A percentile compares a stretch with the other conserved stretches of the same genome.
phyloP scores from a whole-genome alignment of 73 alveolate species.

The Tetrahymena malaccensis region DNA sequence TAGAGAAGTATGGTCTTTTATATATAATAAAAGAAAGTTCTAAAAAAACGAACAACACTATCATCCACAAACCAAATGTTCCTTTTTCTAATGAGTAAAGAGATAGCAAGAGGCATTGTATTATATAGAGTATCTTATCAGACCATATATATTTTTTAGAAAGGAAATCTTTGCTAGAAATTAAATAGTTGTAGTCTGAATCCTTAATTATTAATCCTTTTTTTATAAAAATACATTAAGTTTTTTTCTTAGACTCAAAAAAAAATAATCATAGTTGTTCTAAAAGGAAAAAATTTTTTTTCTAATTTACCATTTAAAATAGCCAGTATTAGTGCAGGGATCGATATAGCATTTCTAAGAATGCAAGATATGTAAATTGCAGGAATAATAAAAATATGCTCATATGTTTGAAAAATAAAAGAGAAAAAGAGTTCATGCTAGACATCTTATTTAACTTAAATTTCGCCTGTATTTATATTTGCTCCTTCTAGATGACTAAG shows the following conservation, averaged over 20 bases:
- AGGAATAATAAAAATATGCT: background rate
- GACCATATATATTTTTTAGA: background rate
- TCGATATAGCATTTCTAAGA: background rate
- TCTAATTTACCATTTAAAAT: background rate
- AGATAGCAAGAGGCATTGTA: background rate
- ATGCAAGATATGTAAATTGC: background rate
- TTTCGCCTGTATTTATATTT: background rate
- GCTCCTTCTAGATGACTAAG: background rate
- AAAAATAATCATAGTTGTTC: background rate
- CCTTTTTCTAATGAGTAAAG: background rate
- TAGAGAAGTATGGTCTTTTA: background rate
- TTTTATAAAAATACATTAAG: too few species aligned
- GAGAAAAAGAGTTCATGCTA: background rate
- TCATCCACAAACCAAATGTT: background rate
- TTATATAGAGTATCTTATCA: background rate
- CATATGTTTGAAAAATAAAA: background rate
- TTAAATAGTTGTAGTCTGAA: background rate
- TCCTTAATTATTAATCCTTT: background rate
- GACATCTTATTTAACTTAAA: background rate
- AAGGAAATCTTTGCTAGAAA: background rate
- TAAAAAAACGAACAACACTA: background rate
- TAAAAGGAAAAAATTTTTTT: background rate
- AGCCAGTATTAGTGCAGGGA: background rate
- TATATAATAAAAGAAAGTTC: background rate
- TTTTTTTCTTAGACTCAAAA: background rate